These are phyloP conservation scores for Chimonanthus praecox DNA, from an alignment of 164 flowering plant species.

Conservation along the genomic window DNA sequence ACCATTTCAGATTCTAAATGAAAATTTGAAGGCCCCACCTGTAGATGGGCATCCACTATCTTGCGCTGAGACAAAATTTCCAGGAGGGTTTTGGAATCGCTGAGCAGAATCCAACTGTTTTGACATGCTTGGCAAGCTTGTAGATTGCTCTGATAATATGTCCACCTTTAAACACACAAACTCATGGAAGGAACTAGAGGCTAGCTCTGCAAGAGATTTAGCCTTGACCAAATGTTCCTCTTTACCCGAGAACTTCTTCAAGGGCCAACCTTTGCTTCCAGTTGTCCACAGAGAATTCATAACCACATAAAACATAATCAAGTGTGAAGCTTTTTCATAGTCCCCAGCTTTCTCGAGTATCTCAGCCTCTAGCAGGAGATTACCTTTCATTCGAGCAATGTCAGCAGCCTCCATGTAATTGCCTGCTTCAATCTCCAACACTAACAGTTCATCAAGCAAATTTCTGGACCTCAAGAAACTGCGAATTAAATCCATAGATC, in stretches of 20 bases:
- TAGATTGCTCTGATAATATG: conserved; percentile 26
- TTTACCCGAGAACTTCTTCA: conserved; percentile 35
- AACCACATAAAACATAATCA: conserved; percentile 35
- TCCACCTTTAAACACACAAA: conserved; percentile 28
- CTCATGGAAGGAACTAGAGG: conserved; percentile 21
- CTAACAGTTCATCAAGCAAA: conserved; percentile 46
- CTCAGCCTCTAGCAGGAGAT: conserved; percentile 44
- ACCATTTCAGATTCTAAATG: conserved; percentile 31
- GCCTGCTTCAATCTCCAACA: conserved; percentile 42
- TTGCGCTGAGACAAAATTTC: conserved; percentile 38
- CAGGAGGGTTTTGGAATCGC: conserved; percentile 24
- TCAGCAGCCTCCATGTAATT: conserved; percentile 50
- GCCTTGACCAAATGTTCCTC: conserved; percentile 41
- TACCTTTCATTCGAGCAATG: conserved; percentile 41
- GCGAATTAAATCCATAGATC: conserved; percentile 29
- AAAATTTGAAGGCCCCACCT: conserved; percentile 23
- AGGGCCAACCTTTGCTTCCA: conserved; percentile 56
- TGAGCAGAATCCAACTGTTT: conserved; percentile 22
- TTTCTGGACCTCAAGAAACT: conserved; percentile 26
- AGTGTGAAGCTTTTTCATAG: conserved; percentile 33
- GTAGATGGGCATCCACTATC: conserved; percentile 45
- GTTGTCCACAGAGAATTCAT: conserved; percentile 40
- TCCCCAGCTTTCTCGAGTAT: conserved; percentile 48
- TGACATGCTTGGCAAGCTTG: conserved; percentile 21
- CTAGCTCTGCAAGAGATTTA: conserved; percentile 26